Evolutionary conservation across 805 yeast species (phyloP).

Genomic region (Saccharomycopsis selenospora): DNA sequence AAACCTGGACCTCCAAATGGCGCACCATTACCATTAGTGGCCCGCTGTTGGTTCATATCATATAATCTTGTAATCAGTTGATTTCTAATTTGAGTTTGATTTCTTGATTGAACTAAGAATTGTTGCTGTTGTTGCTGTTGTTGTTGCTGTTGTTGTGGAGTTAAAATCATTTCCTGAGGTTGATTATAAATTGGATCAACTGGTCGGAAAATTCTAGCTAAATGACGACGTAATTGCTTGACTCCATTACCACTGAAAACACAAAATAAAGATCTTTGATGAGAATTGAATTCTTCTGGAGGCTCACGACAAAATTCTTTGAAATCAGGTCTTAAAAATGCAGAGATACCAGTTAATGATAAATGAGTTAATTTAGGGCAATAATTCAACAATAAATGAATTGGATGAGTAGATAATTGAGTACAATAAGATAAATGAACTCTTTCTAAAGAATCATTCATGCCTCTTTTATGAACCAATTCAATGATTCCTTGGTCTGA

Average conservation of each 20-base stretch:
- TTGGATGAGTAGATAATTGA: slow-evolving; percentile 69
- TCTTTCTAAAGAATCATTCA: slow-evolving; percentile 79
- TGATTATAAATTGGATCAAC: background rate
- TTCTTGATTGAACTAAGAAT: background rate
- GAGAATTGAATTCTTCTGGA: slow-evolving; percentile 83
- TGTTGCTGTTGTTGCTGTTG: background rate
- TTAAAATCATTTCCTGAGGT: background rate
- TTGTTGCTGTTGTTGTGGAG: background rate
- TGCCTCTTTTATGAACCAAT: slow-evolving; percentile 59
- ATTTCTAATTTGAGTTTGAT: too few species aligned
- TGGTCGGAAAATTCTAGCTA: slow-evolving; percentile 25
- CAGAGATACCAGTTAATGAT: slow-evolving; percentile 83
- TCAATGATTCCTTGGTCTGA: slow-evolving; percentile 76
- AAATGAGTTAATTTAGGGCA: slow-evolving; percentile 87
- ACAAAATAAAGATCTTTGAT: slow-evolving; percentile 80
- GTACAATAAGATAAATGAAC: slow-evolving; percentile 91
- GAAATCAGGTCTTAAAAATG: slow-evolving; percentile 82
- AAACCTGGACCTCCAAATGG: too few species aligned
- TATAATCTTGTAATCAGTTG: too few species aligned
- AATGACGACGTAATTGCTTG: slow-evolving; percentile 59
- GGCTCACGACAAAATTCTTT: slow-evolving; percentile 85
- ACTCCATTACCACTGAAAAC: slow-evolving; percentile 93
- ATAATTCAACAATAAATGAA: slow-evolving; percentile 60
- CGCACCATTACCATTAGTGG: too few species aligned
- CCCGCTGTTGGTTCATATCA: too few species aligned